phyloP scores from a whole-genome alignment of 352 stramenopile species.

The Thraustochytrium striatum region DNA sequence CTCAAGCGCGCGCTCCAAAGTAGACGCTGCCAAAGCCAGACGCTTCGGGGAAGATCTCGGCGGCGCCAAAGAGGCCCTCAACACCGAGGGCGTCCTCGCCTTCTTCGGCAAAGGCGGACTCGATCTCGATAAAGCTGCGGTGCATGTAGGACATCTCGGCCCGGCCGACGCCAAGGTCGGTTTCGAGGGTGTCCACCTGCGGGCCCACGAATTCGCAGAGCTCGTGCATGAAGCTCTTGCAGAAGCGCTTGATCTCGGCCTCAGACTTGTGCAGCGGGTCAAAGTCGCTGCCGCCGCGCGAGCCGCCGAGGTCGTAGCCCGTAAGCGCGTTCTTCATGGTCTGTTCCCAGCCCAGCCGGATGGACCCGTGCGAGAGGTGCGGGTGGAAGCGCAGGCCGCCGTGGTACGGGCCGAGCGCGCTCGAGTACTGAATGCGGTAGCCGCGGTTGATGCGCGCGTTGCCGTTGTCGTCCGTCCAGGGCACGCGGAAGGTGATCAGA shows the following conservation, averaged over 20 bases:
- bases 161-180: slow-evolving; percentile 84
- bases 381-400: slow-evolving; percentile 89
- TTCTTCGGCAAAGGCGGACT: too few relatives aligned
- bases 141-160: slow-evolving; percentile 95
- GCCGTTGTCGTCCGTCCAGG: slow-evolving; percentile 93
- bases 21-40: slow-evolving; percentile 84
- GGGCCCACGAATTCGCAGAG: slow-evolving; percentile 95
- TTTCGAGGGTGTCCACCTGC: slow-evolving; percentile 87
- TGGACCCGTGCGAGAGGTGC: slow-evolving; percentile 63
- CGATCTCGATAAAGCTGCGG: slow-evolving; percentile 95
- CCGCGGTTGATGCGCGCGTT: slow-evolving; percentile 90
- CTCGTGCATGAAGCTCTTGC: slow-evolving; percentile 96
- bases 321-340: slow-evolving; percentile 86
- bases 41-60: slow-evolving; percentile 81
- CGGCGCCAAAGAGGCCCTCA: slow-evolving; percentile 78
- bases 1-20: slow-evolving; percentile 87
- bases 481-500: slow-evolving; percentile 87
- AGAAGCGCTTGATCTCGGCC: slow-evolving; percentile 95
- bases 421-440: slow-evolving; percentile 94
- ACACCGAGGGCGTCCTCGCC: slow-evolving; percentile 62
- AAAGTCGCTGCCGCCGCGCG: slow-evolving; percentile 85
- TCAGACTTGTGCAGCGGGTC: slow-evolving; percentile 95
- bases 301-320: slow-evolving; percentile 65
- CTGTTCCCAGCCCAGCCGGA: slow-evolving; percentile 42
- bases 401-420: slow-evolving; percentile 83